Base-by-base conservation (phyloP, 495 filamentous ascomycete species). In the Penicillium waksmanii region DNA sequence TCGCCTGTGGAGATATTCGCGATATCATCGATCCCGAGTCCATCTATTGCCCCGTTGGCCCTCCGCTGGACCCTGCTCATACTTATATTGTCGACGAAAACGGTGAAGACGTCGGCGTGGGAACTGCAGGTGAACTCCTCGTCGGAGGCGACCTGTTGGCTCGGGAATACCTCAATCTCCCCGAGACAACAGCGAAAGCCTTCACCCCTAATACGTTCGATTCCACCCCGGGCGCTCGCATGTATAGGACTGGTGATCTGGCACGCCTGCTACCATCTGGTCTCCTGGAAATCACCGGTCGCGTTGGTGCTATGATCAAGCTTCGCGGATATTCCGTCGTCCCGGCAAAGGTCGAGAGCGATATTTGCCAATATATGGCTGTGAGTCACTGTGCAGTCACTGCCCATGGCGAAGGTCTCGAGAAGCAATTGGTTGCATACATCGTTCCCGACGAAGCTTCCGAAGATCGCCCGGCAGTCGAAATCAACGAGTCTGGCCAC, bases 241-340 rank as follows among this genome's bases (percentile, higher is more conserved):
- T 94, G 19, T 97, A 97, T 73, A 81, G 90, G 21, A 98, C 94
- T 2, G 93, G 93, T 5, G 93, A 98, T 70, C 87, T 86, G 60
- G 94, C 89, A 0, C 79, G 86, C 15, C 82, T 93, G 36, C 73
- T 87, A 8, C 73, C 80, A 1, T 83, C 87, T 42, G 92, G 92
- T 1, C 80, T 80, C 0, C 77, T 97, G 2, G 90, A 96, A 62
- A 95, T 90, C 66, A 82, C 93, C 3, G 94, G 94, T 5, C 87
- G 94, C 40, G 87, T 97, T 12, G 80, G 82, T 1, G 82, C 84
- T 0, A 92, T 93, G 77, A 84, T 93, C 65, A 96, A 95, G 63
- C 77, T 96, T 25, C 84, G 91, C 21, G 92, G 92, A 2, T 87
- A 93, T 60, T 82, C 90, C 8, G 85, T 93, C 6, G 91, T 93